A percentile compares a stretch with the other conserved stretches of the same genome.
Conservation (phyloP, 768 basidiomycete species). For the Phlebiopsis gigantea region DNA sequence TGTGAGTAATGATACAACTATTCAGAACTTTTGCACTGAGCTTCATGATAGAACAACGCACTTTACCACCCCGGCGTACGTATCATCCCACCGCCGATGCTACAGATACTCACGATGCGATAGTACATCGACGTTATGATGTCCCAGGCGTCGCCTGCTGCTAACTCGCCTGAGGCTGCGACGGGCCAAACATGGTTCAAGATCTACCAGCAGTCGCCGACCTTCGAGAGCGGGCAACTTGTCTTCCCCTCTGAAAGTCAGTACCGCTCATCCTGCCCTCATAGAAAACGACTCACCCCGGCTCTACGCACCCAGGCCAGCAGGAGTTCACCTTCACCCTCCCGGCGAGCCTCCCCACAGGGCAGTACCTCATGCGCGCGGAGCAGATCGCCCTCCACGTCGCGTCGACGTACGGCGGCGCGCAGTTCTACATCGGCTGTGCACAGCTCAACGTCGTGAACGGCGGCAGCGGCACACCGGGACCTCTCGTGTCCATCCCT, state of each 20-base stretch:
- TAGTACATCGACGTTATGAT: conserved; percentile 29
- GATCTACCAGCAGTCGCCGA: conserved; percentile 32
- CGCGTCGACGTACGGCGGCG: conserved; percentile 23
- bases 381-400: conserved; percentile 28
- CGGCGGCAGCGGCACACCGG: conserved; percentile 28
- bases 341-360: conserved; percentile 26
- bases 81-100: background rate
- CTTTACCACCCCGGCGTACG: conserved; percentile 25
- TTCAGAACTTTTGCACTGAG: background rate
- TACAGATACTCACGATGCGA: no score
- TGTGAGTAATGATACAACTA: background rate
- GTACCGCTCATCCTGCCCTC: background rate
- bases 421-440: conserved; percentile 31
- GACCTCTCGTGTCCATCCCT: conserved; percentile 29
- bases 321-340: conserved; percentile 26
- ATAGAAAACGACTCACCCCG: background rate
- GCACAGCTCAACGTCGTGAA: conserved; percentile 30
- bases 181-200: conserved; percentile 41
- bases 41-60: conserved; percentile 14
- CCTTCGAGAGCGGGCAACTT: conserved; percentile 21
- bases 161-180: conserved; percentile 31
- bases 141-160: conserved; percentile 23
- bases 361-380: conserved; percentile 30
- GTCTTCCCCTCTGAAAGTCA: conserved; percentile 23
- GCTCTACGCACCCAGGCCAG: conserved; percentile 9